A percentile compares a stretch with the other conserved stretches of the same genome.
These are phyloP conservation scores for Septoria petroselini DNA, from an alignment of 2,329 filamentous ascomycete species.

Conservation along the genomic window DNA sequence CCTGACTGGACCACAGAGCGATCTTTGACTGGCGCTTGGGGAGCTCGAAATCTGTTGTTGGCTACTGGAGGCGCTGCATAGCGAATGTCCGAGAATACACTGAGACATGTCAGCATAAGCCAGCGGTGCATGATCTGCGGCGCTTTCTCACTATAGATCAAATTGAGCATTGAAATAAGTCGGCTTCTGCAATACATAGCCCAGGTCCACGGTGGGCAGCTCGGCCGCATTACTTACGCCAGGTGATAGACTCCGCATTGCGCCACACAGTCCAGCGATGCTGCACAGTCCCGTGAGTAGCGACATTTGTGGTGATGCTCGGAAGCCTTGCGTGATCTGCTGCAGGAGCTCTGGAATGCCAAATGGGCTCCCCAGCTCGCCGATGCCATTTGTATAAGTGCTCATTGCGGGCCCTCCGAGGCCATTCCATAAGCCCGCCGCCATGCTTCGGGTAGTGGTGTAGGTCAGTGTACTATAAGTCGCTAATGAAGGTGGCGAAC, in stretches of 20 bases:
- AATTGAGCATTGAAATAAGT: conserved; percentile 42
- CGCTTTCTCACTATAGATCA: conserved; percentile 20
- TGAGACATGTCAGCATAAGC: conserved; percentile 28
- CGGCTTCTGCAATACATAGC: conserved; percentile 53
- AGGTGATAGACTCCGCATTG: background rate
- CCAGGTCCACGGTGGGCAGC: conserved; percentile 52
- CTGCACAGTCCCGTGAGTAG: background rate
- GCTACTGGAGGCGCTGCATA: conserved; percentile 55
- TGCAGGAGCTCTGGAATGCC: background rate
- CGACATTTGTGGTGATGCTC: background rate
- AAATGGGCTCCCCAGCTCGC: background rate
- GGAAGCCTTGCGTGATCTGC: conserved; percentile 2
- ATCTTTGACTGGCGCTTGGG: conserved; percentile 41
- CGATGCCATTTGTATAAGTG: background rate
- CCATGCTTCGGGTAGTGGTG: background rate
- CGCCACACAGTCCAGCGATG: background rate
- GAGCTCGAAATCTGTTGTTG: conserved; percentile 51
- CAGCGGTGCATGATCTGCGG: background rate
- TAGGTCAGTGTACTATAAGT: background rate
- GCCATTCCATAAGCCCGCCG: background rate
- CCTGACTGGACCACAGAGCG: conserved; percentile 49
- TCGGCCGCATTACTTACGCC: background rate
- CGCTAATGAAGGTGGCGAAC: background rate
- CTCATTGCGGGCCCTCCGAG: background rate
- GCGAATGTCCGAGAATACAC: conserved; percentile 57